A percentile compares a stretch with the other conserved stretches of the same genome.
Conservation (phyloP, 202 grass and related monocot species). For the Tripidium arundinaceum region DNA sequence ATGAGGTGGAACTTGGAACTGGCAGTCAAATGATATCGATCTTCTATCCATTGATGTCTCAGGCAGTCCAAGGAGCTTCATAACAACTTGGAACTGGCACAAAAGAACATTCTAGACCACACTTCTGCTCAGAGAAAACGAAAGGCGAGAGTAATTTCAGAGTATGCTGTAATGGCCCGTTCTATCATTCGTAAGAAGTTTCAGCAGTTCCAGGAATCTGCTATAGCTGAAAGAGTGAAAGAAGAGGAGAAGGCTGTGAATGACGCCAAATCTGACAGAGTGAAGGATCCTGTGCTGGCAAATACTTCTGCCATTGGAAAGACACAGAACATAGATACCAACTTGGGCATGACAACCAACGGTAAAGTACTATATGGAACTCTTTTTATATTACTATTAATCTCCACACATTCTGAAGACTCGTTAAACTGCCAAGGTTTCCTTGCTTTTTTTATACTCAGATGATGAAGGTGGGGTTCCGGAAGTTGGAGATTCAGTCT, state of each 20-base stretch:
- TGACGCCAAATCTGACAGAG: constrained; percentile 16
- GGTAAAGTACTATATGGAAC: constrained; percentile 14
- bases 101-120: constrained; percentile 55
- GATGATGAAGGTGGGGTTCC: constrained; percentile 41
- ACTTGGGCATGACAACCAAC: background rate
- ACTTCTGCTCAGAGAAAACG: constrained; percentile 48
- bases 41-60: constrained; percentile 25
- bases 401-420: background rate
- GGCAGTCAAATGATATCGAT: background rate
- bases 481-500: constrained; percentile 51
- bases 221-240: constrained; percentile 40
- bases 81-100: constrained; percentile 47
- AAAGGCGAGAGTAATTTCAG: constrained; percentile 53
- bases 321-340: constrained; percentile 16
- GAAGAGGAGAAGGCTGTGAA: constrained; percentile 25
- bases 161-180: constrained; percentile 56
- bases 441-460: constrained; percentile 19
- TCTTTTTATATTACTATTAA: background rate
- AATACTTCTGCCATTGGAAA: constrained; percentile 16
- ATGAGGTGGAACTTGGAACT: background rate
- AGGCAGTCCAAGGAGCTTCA: constrained; percentile 68
- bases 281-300: constrained; percentile 13
- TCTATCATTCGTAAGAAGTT: constrained; percentile 58
- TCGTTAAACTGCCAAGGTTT: background rate
- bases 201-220: constrained; percentile 53